These are phyloP conservation scores for Apiotrichum porosum DNA, from an alignment of 1,284 basidiomycete genomes.

Conservation along the genomic window DNA sequence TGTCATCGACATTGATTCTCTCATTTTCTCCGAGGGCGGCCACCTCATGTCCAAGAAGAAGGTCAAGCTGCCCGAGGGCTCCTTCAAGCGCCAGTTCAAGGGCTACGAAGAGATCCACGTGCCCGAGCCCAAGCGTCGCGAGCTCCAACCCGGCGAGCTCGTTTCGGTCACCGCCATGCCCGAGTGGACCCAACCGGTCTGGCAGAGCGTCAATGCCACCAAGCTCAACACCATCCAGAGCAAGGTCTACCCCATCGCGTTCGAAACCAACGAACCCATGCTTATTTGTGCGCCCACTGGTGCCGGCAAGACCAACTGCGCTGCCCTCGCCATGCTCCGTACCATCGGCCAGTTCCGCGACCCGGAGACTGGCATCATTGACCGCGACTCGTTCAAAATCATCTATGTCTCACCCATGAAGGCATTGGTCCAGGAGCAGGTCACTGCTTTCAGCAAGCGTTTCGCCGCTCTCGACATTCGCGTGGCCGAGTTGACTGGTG, in stretches of 20 bases:
- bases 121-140: constrained; percentile 81
- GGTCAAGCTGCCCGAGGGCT: constrained; percentile 93
- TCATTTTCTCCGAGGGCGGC: constrained; percentile 93
- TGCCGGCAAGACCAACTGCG: constrained; percentile 99
- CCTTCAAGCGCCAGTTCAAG: constrained; percentile 93
- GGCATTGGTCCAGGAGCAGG: constrained; percentile 95
- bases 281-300: constrained; percentile 97
- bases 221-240: constrained; percentile 87
- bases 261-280: constrained; percentile 90
- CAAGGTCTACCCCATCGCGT: constrained; percentile 86
- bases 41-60: constrained; percentile 99
- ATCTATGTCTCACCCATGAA: constrained; percentile 99
- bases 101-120: constrained; percentile 99
- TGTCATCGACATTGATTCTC: constrained; percentile 83
- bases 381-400: constrained; percentile 90
- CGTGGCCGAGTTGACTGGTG: constrained; percentile 94
- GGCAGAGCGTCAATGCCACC: constrained; percentile 55
- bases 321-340: constrained; percentile 87
- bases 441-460: constrained; percentile 84
- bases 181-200: constrained; percentile 80
- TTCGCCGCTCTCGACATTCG: constrained; percentile 76
- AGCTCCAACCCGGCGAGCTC: constrained; percentile 60
- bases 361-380: constrained; percentile 75
- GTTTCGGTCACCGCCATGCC: constrained; percentile 75
- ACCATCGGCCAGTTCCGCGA: constrained; percentile 81